Conservation (phyloP, 352 stramenopile species). For the Aphanomyces stellatus region DNA sequence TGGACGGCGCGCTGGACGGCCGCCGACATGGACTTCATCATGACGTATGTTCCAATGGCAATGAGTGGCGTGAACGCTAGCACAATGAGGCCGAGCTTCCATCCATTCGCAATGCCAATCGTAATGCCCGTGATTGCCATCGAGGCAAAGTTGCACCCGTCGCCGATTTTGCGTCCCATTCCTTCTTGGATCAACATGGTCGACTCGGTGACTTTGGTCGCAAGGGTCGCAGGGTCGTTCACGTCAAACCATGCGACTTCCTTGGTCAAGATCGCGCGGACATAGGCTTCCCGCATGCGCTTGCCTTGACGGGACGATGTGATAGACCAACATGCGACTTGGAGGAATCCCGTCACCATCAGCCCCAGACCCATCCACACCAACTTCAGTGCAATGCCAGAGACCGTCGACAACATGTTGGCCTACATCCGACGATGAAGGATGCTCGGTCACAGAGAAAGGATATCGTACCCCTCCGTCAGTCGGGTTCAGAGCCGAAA, state of each 20-base stretch:
- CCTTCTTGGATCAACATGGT: slow-evolving; percentile 22
- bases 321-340: slow-evolving; percentile 44
- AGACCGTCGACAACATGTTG: neutral
- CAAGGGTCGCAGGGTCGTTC: slow-evolving; percentile 38
- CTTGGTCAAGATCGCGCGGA: slow-evolving; percentile 22
- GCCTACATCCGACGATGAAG: slow-evolving; percentile 1
- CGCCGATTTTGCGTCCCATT: slow-evolving; percentile 45
- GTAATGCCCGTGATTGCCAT: slow-evolving; percentile 53
- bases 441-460: no score
- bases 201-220: slow-evolving; percentile 28
- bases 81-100: slow-evolving; percentile 18
- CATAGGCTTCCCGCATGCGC: slow-evolving; percentile 17
- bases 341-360: slow-evolving; percentile 38
- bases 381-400: slow-evolving; percentile 41
- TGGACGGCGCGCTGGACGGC: neutral
- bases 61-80: slow-evolving; percentile 19
- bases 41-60: slow-evolving; percentile 14
- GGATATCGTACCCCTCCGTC: neutral
- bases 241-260: slow-evolving; percentile 50
- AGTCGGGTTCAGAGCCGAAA: slow-evolving; percentile 17
- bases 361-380: slow-evolving; percentile 41
- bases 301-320: slow-evolving; percentile 18
- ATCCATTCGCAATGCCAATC: slow-evolving; percentile 38
- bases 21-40: slow-evolving; percentile 18
- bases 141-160: slow-evolving; percentile 40